phyloP scores from a whole-genome alignment of 2,329 filamentous ascomycete species.

The Gyromitra esculenta region DNA sequence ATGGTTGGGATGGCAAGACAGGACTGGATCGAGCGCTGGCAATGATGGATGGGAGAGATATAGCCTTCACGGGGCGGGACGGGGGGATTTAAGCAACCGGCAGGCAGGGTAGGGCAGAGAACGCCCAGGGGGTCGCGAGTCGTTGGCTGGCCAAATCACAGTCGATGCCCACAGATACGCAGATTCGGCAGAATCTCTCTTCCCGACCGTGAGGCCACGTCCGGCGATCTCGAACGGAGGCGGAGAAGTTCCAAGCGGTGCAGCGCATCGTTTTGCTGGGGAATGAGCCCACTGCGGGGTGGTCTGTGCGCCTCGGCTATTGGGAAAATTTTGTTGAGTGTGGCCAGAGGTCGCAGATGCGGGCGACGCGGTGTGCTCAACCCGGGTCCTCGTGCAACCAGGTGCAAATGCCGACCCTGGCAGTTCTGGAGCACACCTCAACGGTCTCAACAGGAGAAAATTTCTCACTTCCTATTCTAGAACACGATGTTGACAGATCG shows the following conservation, averaged over 20 bases:
- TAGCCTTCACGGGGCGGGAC: constrained; percentile 14
- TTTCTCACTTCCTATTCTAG: constrained; percentile 18
- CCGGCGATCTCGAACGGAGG: constrained; percentile 32
- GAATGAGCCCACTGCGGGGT: constrained; percentile 35
- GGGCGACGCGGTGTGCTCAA: constrained; percentile 23
- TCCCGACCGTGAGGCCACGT: background rate
- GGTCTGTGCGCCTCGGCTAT: constrained; percentile 46
- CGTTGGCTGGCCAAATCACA: background rate
- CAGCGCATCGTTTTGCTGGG: constrained; percentile 37
- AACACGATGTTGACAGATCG: constrained; percentile 1
- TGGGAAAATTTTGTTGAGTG: constrained; percentile 47
- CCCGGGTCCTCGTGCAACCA: constrained; percentile 17
- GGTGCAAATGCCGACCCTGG: constrained; percentile 10
- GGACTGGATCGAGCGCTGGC: constrained; percentile 20
- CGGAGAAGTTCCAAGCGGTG: constrained; percentile 46
- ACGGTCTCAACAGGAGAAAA: constrained; percentile 28
- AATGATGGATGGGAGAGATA: constrained; percentile 26
- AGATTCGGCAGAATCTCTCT: too few species aligned
- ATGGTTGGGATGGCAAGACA: background rate
- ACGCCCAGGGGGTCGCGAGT: background rate
- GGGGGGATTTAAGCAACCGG: constrained; percentile 43
- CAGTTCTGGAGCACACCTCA: constrained; percentile 20
- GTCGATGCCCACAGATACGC: too few species aligned
- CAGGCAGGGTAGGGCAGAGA: constrained; percentile 26
- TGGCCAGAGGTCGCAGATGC: constrained; percentile 6